Base-by-base conservation (phyloP, 805 yeast species). In the Suhomyces sp. region DNA sequence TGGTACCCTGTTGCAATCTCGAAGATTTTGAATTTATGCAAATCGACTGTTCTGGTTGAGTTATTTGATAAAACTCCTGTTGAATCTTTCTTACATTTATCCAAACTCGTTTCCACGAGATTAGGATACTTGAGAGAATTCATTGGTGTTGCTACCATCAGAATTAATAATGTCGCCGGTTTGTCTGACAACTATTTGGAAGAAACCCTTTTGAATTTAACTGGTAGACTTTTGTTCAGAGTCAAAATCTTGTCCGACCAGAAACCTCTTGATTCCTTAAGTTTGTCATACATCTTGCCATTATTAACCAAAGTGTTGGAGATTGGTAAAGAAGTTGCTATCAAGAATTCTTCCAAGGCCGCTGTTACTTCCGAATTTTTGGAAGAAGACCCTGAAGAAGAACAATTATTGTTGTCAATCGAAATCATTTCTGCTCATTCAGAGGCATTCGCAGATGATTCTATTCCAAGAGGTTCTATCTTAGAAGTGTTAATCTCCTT, bases 331-430 rank as follows among this genome's bases (percentile, higher is more conserved):
- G 60, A 52, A 1, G 75, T 71, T 26, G 75, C 83, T 1, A 49
- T 75, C 35, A 72, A 66, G 43, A 76, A 74, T 48, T 66, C 80
- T 3, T 69, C 67, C 28, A 80, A 77, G 50, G 54, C 58, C 32
- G 63, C 59, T 5, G 65, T 72, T 1, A 81, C 79, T 19, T 66
- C 81, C 2, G 95, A 86, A 48, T 84, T 81, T 54, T 74, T 74
- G 19, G 91, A 87, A 36, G 95, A 86, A 55, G 87, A 81, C 47
- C 80, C 80, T n/a, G 88, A 84, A 53, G 96, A 90, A 57, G 97
- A 88, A 54, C 91, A 86, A 48, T 65, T 88, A 32, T 58, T 84
- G 32, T 64, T 91, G 38, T 83, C 91, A 0, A 59, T 90, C 48
- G 95, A 86, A 50, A 79, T 88, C 25, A 67, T 91, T 36, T 69